Evolutionary conservation across 768 basidiomycete species (phyloP).

Genomic region (Postia placenta): DNA sequence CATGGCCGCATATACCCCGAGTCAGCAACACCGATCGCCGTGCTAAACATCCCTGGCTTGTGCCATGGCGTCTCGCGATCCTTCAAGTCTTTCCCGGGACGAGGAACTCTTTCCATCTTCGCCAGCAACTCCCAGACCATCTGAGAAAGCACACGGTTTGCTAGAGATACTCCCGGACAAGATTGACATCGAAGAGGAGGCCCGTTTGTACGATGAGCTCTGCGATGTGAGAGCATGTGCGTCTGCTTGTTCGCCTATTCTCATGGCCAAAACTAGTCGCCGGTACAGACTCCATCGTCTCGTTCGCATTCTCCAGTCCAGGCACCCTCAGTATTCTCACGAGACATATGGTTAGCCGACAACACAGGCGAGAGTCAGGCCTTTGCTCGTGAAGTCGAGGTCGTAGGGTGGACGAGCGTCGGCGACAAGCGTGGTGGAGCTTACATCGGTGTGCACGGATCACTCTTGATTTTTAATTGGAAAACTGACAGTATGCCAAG

Average conservation of each 20-base stretch:
- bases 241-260: background rate
- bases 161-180: slow-evolving; percentile 49
- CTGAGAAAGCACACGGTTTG: slow-evolving; percentile 38
- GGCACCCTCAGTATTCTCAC: slow-evolving; percentile 53
- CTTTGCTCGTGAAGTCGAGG: slow-evolving; percentile 61
- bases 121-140: slow-evolving; percentile 31
- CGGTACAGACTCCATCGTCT: background rate
- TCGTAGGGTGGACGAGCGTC: slow-evolving; percentile 68
- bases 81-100: no score
- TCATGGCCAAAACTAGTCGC: no score
- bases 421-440: slow-evolving; percentile 60
- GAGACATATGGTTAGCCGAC: slow-evolving; percentile 66
- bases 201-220: slow-evolving; percentile 60
- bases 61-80: no score
- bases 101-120: background rate
- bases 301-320: slow-evolving; percentile 10
- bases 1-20: no score
- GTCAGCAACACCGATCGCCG: no score
- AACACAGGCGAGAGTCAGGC: slow-evolving; percentile 45
- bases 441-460: slow-evolving; percentile 51
- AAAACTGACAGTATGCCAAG: slow-evolving; percentile 21
- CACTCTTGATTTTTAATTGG: background rate
- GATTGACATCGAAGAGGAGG: slow-evolving; percentile 67
- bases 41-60: no score
- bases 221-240: slow-evolving; percentile 35